Base-by-base conservation (phyloP, 768 basidiomycete species). In the Tephrocybe sp. region DNA sequence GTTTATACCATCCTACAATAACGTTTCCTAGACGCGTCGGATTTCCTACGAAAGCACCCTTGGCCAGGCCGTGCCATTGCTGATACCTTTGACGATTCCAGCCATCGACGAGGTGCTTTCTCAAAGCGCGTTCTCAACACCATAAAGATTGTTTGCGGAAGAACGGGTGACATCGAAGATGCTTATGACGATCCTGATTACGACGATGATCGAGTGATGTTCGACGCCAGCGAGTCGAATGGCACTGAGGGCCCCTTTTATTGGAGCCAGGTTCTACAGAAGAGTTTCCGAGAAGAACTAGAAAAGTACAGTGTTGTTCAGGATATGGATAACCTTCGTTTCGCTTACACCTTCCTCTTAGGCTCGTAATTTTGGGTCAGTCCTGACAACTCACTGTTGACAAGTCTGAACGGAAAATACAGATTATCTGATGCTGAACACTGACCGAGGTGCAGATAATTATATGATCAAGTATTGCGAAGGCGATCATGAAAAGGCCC, bases 401-500 rank as follows among this genome's bases (percentile, higher is more conserved):
- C 36, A 19, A 44, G 16, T 21, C 28, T 27, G 31, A 16, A n/a
- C 37, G 49, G 44, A 45, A 4, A 6, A 38, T 35, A 46, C 44
- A 89, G 92, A 95, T 67, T 92, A 88, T 68, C 75, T 96, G 36
- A 95, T 95, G 87, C 82, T 92, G 44, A 95, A 94, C 65, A 95
- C 93, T 16, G 92, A 93, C 63, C 83, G 92, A 43, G 86, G 79
- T 30, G 86, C 89, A 1, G 91, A 92, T 71, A 92, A 92, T 65
- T 93, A 89, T 67, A 93, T 93, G 91, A 87, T 93, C 69, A 92
- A 90, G 65, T 90, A 86, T 62, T 92, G 91, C 63, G 87, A 89
- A 68, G 86, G 79, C 36, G 83, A 82, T 32, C 87, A 88, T 49
- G 89, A 90, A 55, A 90, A 87, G 62, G 70, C 83, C 0, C 74